Evolutionary conservation across 192 early-diverging fungal species (phyloP), one percentile per base, ranked within the genome.

Genomic region (Entomortierella parvispora): DNA sequence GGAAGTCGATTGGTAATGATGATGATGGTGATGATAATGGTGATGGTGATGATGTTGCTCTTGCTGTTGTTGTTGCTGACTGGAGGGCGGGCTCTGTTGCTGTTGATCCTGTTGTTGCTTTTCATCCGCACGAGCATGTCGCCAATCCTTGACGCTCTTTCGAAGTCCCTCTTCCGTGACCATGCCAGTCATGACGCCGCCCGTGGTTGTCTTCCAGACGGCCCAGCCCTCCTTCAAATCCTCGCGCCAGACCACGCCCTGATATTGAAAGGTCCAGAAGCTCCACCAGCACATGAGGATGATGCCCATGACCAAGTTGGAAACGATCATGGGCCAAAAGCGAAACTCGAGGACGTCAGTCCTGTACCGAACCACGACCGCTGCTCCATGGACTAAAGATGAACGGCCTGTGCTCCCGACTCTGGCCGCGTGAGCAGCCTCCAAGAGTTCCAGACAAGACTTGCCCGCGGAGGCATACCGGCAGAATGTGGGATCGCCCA

Each of bases 221-320:
- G 81, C 80, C 43, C 83, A 71, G 12, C 85, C 85, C 60, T 87
- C 84, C 47, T 81, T 76, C 45, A 83, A 50, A 47, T 87, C 85
- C 70, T 82, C 79, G 45, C 76, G 75, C 85, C 85, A 87, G 33
- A 85, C 59, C 18, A 87, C 80, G 0, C 83, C 85, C 26, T 81
- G 70, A 55, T 85, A 85, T 58, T 87, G 85, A 29, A 87, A 87
- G 0, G 85, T 87, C 85, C 85, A 87, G 42, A 87, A 87, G 15
- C 83, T 85, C 83, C 83, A 87, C 66, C 79, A 87, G 28, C 62
- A 64, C 56, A 83, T 68, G 78, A 87, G 70, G 51, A 87, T 69
- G 47, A 85, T 26, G 4, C 83, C 83, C 60, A 82, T 81, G 5
- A 68, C 58, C 42, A 81, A 48, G 49, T 81, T 82, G 10, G 76